phyloP scores from a whole-genome alignment of 257 asterid species.

The Penstemon newberryi region DNA sequence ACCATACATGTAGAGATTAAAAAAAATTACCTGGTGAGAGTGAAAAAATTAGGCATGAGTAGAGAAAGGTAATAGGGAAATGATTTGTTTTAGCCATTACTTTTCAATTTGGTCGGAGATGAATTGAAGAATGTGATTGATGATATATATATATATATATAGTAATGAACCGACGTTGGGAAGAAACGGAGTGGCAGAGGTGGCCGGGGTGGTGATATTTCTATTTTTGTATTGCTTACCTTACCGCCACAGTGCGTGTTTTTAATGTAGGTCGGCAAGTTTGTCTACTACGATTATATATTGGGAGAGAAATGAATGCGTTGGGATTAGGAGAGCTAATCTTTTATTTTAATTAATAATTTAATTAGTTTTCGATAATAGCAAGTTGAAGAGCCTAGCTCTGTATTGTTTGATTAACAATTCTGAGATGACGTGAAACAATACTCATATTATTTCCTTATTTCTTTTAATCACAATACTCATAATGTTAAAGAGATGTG shows the following conservation, averaged over 20 bases:
- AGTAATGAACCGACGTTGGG: background rate
- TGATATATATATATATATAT: background rate
- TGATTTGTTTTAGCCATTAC: conserved; percentile 24
- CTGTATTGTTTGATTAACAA: no score
- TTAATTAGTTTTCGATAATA: background rate
- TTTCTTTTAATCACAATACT: no score
- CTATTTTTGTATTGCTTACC: no score
- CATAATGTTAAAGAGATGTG: no score
- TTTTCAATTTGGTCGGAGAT: background rate
- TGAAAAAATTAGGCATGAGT: conserved; percentile 17
- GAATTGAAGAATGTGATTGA: background rate
- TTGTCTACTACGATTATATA: background rate
- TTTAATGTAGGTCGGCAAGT: background rate
- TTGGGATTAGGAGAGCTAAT: conserved; percentile 31
- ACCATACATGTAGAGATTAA: background rate
- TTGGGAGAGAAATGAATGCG: conserved; percentile 5
- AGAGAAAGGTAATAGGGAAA: conserved; percentile 8
- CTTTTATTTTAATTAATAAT: background rate
- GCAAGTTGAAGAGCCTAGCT: background rate
- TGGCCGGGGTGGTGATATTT: no score
- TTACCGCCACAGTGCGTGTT: background rate
- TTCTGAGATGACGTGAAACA: no score
- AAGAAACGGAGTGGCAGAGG: background rate
- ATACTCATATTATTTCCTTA: no score
- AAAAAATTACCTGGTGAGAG: conserved; percentile 31